Conservation (phyloP, 2,329 filamentous ascomycete species). For the Fusarium euwallaceae region DNA sequence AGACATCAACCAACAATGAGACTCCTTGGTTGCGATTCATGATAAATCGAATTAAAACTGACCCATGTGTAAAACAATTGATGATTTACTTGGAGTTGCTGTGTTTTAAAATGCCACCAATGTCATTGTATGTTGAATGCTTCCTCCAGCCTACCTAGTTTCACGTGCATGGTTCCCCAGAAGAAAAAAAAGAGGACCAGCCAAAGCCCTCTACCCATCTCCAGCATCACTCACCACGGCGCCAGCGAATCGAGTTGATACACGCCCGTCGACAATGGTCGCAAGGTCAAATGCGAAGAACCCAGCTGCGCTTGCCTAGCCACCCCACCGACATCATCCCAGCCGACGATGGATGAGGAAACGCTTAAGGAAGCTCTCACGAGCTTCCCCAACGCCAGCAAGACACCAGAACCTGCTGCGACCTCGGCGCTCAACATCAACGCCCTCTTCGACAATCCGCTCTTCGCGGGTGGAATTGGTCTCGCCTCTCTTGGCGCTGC, state of each 20-base stretch:
- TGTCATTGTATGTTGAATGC: no score
- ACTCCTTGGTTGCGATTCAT: not conserved
- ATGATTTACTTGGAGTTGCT: not conserved
- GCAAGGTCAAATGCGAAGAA: conserved; percentile 23
- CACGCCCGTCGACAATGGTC: not conserved
- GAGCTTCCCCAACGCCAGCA: conserved; percentile 45
- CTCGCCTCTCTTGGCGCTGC: conserved; percentile 89
- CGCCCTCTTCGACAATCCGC: conserved; percentile 72
- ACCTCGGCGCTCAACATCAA: conserved; percentile 63
- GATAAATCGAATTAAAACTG: not conserved
- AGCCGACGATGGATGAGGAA: conserved; percentile 36
- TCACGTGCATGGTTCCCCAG: conserved; percentile 28
- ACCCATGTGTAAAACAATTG: not conserved
- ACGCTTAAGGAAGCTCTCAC: conserved; percentile 29
- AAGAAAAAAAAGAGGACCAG: conserved; percentile 34
- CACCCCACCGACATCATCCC: conserved; percentile 6
- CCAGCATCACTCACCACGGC: conserved; percentile 1
- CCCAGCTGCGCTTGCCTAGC: conserved; percentile 9
- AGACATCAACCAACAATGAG: not conserved
- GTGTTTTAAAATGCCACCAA: not conserved
- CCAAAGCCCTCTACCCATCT: not conserved
- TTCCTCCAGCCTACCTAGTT: not conserved
- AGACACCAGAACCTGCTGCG: conserved; percentile 49
- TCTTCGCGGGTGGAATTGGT: conserved; percentile 83
- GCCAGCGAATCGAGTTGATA: conserved; percentile 6